Evolutionary conservation across 2,329 filamentous ascomycete species (phyloP).

Genomic region (Verticillium klebahnii): DNA sequence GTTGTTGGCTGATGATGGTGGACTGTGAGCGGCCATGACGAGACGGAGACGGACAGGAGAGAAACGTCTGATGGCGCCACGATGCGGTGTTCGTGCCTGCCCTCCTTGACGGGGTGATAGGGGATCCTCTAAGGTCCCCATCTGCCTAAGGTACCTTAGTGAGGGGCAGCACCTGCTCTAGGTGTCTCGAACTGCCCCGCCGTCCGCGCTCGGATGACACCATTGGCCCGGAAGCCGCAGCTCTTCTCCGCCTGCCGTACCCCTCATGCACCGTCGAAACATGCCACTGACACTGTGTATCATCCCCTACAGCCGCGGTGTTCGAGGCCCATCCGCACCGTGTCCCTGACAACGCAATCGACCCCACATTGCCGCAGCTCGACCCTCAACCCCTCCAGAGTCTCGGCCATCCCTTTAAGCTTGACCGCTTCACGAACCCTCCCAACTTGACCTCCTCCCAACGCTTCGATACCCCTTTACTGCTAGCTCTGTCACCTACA

Average conservation of each 20-base stretch:
- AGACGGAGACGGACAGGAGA: not conserved
- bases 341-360: not conserved
- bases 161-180: not conserved
- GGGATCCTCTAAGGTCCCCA: not conserved
- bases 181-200: not conserved
- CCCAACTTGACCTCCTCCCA: not conserved
- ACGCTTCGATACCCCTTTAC: not conserved
- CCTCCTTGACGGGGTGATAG: no score
- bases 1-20: not conserved
- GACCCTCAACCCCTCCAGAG: not conserved
- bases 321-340: not conserved
- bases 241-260: not conserved
- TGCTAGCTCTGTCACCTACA: not conserved
- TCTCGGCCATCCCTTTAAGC: not conserved
- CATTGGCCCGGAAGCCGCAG: not conserved
- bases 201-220: not conserved
- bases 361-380: conserved; percentile 2
- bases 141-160: not conserved
- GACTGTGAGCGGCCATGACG: not conserved
- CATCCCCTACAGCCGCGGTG: not conserved
- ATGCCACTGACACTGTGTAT: not conserved
- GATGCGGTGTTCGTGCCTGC: not conserved
- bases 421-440: conserved; percentile 5
- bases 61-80: not conserved
- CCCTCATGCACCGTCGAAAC: not conserved